Base-by-base conservation (phyloP, 352 stramenopile species). In the Plasmopara viticola region DNA sequence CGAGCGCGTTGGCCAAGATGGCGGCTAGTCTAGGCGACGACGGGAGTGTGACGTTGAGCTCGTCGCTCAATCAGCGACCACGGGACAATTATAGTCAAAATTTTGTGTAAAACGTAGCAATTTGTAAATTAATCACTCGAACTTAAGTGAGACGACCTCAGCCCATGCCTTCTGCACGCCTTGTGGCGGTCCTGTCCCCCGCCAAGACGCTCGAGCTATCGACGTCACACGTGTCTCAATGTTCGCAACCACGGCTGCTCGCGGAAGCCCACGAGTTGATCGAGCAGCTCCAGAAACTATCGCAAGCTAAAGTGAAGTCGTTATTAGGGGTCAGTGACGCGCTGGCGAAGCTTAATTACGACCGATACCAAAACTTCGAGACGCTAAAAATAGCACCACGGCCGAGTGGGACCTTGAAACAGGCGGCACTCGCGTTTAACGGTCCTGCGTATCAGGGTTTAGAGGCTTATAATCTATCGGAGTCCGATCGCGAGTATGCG, bases 131-230 rank as follows among this genome's bases (percentile, higher is more conserved):
- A 38, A 38, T 38, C 33, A 38, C 33, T 9, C 13, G 33, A 38
- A 38, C 33, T 9, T 14, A 38, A 38, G 33, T 14, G 9, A 38
- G 13, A 38, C 9, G 33, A 38, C 33, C 9, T 38, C 33, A 38
- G 2, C 33, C 33, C 9, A 64, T 65, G 58, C 4, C 41, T 0
- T 54, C 59, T 13, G 60, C 64, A 15, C 70, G 73, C 6, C 53
- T 96, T n/a, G 51, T 93, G 35, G 89, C 84, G 28, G 62, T 96
- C 60, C 69, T 96, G 39, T 96, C 87, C 30, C 87, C 87, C 13
- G 86, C 87, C 29, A 96, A 96, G 76, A 95, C 85, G 29, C 64
- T 96, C 43, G 80, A 93, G 51, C 72, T 91, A 67, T 63, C 76
- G 15, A 35, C 46, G 33, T 40, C 69, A 1, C 52, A 44, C 17